Percentiles rank a stretch among this genome's conserved stretches.
phyloP scores from a whole-genome alignment of 345 rosid species.

The Conringia planisiliqua region DNA sequence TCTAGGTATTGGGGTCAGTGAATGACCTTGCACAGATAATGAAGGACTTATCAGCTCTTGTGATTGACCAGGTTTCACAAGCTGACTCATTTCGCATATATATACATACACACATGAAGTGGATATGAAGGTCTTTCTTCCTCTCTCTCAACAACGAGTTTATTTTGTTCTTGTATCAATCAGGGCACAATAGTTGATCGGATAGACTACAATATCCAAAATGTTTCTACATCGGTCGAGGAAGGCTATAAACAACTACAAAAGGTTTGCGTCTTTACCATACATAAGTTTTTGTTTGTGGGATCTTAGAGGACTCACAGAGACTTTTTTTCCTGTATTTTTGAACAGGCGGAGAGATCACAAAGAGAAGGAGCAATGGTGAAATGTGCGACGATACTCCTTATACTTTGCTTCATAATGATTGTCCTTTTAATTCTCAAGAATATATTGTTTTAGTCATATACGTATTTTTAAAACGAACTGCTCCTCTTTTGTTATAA shows the following conservation, averaged over 20 bases:
- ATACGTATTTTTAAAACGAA: background rate
- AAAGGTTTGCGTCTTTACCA: constrained; percentile 47
- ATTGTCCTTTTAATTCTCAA: constrained; percentile 76
- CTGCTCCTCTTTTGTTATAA: background rate
- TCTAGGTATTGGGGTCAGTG: constrained; percentile 80
- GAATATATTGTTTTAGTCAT: constrained; percentile 49
- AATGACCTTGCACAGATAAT: constrained; percentile 90
- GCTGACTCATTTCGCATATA: background rate
- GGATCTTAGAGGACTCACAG: background rate
- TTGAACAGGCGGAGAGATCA: constrained; percentile 75
- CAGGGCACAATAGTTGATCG: constrained; percentile 94
- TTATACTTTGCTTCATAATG: constrained; percentile 84
- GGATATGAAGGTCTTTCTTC: background rate
- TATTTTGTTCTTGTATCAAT: background rate
- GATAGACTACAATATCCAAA: constrained; percentile 83
- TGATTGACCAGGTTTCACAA: constrained; percentile 77
- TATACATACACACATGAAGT: background rate
- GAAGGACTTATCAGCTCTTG: constrained; percentile 89
- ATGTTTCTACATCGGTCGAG: constrained; percentile 65
- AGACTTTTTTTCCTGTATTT: background rate
- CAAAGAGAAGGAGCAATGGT: constrained; percentile 91
- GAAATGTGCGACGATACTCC: constrained; percentile 76
- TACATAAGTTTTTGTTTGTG: background rate
- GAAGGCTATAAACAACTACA: constrained; percentile 81
- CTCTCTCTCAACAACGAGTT: background rate